Evolutionary conservation across 1,139 yeast species (phyloP), one percentile per base, ranked within the genome.

Genomic region (Eremothecium sinecaudum): DNA sequence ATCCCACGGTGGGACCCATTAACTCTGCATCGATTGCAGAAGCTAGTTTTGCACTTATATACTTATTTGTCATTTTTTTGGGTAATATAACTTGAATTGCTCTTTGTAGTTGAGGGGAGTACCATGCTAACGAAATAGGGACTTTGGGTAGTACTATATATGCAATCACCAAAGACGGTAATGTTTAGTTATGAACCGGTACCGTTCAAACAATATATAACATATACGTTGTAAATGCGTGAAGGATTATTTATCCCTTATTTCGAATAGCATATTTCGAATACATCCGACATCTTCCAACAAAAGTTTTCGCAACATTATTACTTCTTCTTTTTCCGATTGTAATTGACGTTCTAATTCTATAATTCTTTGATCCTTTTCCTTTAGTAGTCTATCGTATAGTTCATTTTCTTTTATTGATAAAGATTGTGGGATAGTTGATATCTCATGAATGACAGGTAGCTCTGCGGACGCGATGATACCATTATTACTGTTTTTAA

Each of bases 11-110:
- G 0, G 79, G 60, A 6, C 92, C 76, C 97, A 90, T 90, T 45
- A 90, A 68, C 50, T 86, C 94, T 41, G 69, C 69, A 51, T 90
- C 98, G 27, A 90, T 69, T 29, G 70, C 73, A 0, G 92, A 78
- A 0, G 97, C 97, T 0, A 76, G 63, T 38, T 71, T 69, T 1
- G 21, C 7, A 7, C 9, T 8, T 7, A 19, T 19, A 19, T 8
- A 19, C 7, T 19, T 19, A 10, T 7, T 10, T 8, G 21, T 7
- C 21, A 19, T 19, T n/a, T n/a, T n/a, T n/a, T n/a, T n/a, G n/a
- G n/a, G n/a, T n/a, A n/a, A n/a, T n/a, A n/a, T n/a, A n/a, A n/a
- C n/a, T n/a, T n/a, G n/a, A n/a, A n/a, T n/a, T n/a, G n/a, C n/a
- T n/a, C n/a, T n/a, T n/a, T n/a, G n/a, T n/a, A n/a, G n/a, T n/a